Conservation (phyloP, 257 asterid genomes). For the Echites panduratus region DNA sequence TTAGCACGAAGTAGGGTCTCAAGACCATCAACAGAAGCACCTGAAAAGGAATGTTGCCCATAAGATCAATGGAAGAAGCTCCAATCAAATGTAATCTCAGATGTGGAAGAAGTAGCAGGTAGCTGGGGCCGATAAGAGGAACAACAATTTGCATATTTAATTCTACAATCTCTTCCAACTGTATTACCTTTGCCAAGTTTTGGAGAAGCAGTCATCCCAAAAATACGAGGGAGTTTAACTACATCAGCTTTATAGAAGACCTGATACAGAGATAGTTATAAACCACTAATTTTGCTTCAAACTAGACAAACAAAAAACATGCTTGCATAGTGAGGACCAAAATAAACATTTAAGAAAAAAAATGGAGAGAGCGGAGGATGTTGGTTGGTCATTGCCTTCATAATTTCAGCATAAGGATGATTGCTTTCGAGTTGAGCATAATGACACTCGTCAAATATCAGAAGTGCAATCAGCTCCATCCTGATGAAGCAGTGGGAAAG, state of each 20-base stretch:
- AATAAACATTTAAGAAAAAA: background rate
- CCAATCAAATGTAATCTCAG: too few relatives aligned
- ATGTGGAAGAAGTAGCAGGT: background rate
- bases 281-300: background rate
- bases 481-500: constrained; percentile 76
- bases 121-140: background rate
- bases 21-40: constrained; percentile 82
- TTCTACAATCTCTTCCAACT: background rate
- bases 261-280: constrained; percentile 35
- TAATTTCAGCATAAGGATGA: constrained; percentile 96
- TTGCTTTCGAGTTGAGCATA: constrained; percentile 86
- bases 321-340: background rate
- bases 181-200: constrained; percentile 81
- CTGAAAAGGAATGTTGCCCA: constrained; percentile 39
- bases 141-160: background rate
- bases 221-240: constrained; percentile 78
- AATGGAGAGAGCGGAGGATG: too few relatives aligned
- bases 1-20: constrained; percentile 79
- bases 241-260: constrained; percentile 61
- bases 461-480: constrained; percentile 73
- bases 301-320: background rate
- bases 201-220: constrained; percentile 99
- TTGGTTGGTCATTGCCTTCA: constrained; percentile 56
- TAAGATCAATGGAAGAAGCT: background rate
- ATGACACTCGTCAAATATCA: constrained; percentile 98